These are phyloP conservation scores for Leccinum disarticulatum DNA, from an alignment of 768 basidiomycete genomes.

Conservation along the genomic window DNA sequence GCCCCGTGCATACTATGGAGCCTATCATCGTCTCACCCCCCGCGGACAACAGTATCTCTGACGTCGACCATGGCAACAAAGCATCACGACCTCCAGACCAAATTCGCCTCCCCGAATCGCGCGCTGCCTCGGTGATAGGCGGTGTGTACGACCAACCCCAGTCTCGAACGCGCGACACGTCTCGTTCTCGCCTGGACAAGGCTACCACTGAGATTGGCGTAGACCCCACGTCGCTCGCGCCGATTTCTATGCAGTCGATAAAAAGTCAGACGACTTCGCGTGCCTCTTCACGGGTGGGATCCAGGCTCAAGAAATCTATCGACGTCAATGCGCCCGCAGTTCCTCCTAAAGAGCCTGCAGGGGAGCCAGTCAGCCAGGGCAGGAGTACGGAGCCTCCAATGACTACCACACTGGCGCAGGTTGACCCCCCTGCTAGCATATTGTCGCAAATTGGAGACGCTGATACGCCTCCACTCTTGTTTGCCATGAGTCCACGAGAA, in stretches of 20 bases:
- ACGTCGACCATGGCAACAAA: too few species aligned
- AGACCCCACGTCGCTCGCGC: conserved; percentile 4
- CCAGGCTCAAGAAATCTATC: conserved; percentile 5
- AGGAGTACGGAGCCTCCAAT: conserved; percentile 8
- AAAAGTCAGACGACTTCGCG: conserved; percentile 7
- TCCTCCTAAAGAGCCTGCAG: conserved; percentile 5
- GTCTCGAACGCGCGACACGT: too few species aligned
- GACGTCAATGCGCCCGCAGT: not conserved
- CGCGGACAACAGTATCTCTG: too few species aligned
- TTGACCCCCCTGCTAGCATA: conserved; percentile 20
- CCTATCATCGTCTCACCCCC: too few species aligned
- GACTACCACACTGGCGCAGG: conserved; percentile 24
- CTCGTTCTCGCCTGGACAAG: too few species aligned
- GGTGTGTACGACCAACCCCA: too few species aligned
- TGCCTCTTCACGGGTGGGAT: not conserved
- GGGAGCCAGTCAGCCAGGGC: not conserved
- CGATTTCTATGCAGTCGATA: conserved; percentile 4
- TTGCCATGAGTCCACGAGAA: not conserved
- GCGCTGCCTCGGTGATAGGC: too few species aligned
- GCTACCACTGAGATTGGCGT: too few species aligned
- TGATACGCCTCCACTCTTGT: conserved; percentile 6
- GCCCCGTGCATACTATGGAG: too few species aligned
- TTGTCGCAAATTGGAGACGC: conserved; percentile 11
- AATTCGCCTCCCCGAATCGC: too few species aligned
- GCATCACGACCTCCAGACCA: too few species aligned